phyloP scores from a whole-genome alignment of 768 basidiomycete genomes.

The Suillus cothurnatus region DNA sequence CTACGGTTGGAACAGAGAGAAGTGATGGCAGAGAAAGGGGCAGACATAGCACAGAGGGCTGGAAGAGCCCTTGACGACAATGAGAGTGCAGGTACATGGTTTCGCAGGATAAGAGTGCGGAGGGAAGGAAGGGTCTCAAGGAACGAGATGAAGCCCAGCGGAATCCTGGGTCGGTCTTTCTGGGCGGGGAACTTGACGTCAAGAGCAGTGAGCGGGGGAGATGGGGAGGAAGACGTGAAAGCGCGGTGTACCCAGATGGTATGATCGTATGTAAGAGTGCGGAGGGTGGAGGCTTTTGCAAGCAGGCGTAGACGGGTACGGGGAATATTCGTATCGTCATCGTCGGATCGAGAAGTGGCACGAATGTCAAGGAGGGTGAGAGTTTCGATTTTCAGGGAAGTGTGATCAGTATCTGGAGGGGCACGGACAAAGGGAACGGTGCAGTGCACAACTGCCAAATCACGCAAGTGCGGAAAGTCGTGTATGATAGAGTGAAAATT shows the following conservation, averaged over 20 bases:
- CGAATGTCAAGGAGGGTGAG: constrained; percentile 42
- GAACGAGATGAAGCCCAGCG: constrained; percentile 22
- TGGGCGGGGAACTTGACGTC: constrained; percentile 34
- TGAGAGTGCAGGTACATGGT: constrained; percentile 29
- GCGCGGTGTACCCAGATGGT: constrained; percentile 46
- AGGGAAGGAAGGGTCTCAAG: constrained; percentile 25
- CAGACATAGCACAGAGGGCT: constrained; percentile 22
- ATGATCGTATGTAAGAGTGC: constrained; percentile 33
- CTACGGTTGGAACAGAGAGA: constrained; percentile 23
- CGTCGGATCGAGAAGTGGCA: constrained; percentile 12
- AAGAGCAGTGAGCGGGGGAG: constrained; percentile 19
- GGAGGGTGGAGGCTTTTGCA: constrained; percentile 39
- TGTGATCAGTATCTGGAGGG: constrained; percentile 28
- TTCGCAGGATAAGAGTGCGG: constrained; percentile 24
- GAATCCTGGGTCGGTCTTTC: constrained; percentile 31
- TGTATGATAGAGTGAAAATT: constrained; percentile 39
- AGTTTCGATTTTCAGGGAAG: constrained; percentile 43
- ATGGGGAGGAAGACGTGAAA: constrained; percentile 27
- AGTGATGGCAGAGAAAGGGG: constrained; percentile 30
- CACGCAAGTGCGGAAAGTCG: constrained; percentile 38
- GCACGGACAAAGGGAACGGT: constrained; percentile 26
- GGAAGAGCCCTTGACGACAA: constrained; percentile 23
- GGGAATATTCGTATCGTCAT: constrained; percentile 11
- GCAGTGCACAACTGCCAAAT: constrained; percentile 45
- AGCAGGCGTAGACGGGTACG: constrained; percentile 31